These are phyloP conservation scores for Tylopilus plumbeoviolaceoides DNA, from an alignment of 768 basidiomycete species.

Conservation along the genomic window DNA sequence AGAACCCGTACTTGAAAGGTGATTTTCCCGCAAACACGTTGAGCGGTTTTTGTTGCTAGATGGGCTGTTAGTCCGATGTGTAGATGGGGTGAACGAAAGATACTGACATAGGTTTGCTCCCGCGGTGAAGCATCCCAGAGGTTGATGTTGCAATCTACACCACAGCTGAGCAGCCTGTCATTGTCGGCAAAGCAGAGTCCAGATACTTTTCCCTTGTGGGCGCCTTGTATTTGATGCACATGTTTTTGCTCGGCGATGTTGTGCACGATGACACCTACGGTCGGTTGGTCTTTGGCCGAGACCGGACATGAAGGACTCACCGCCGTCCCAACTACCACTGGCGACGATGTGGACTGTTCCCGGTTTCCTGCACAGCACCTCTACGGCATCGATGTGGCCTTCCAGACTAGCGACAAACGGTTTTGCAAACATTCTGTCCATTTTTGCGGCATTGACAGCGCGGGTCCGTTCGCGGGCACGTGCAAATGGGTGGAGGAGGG, in stretches of 20 bases:
- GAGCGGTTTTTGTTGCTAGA: constrained; percentile 51
- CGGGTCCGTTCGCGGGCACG: constrained; percentile 90
- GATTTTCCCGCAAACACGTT: constrained; percentile 81
- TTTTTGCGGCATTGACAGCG: constrained; percentile 92
- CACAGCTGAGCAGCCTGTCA: constrained; percentile 68
- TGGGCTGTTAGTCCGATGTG: constrained; percentile 2
- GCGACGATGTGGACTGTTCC: constrained; percentile 75
- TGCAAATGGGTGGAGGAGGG: constrained; percentile 93
- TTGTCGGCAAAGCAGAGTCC: constrained; percentile 72
- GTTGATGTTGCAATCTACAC: constrained; percentile 79
- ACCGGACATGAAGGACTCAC: constrained; percentile 40
- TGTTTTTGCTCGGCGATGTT: constrained; percentile 60
- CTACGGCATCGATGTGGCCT: constrained; percentile 94
- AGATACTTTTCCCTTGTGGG: constrained; percentile 83
- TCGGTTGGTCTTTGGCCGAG: neutral
- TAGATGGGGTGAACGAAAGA: neutral
- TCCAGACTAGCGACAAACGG: constrained; percentile 89
- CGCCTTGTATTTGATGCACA: constrained; percentile 54
- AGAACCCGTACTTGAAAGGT: constrained; percentile 75
- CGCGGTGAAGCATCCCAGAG: constrained; percentile 58
- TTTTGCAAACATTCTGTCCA: constrained; percentile 97
- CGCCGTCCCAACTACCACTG: constrained; percentile 95
- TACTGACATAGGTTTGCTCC: constrained; percentile 38
- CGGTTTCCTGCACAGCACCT: constrained; percentile 70
- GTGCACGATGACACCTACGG: constrained; percentile 79